Conservation (phyloP, 768 basidiomycete genomes). For the Plicaturopsis crispa region DNA sequence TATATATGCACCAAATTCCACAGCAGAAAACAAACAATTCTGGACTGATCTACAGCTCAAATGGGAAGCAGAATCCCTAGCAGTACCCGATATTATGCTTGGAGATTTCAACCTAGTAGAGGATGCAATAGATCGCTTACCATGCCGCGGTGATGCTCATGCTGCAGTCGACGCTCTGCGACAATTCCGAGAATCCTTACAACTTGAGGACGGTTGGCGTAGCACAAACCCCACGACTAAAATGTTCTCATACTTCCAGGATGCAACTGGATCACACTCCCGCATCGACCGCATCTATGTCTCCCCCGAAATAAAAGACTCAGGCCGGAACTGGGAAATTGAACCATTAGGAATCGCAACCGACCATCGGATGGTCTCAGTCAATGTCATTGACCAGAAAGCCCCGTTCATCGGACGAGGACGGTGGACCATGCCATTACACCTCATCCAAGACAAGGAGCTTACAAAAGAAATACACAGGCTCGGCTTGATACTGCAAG, state of each 20-base stretch:
- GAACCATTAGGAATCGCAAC: neutral
- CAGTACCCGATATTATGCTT: slow-evolving; percentile 10
- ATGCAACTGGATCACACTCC: neutral
- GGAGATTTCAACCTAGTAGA: slow-evolving; percentile 21
- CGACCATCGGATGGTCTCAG: slow-evolving; percentile 5
- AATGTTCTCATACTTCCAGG: slow-evolving; percentile 2
- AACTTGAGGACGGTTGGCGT: slow-evolving; percentile 7
- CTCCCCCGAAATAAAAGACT: neutral
- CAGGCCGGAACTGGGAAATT: slow-evolving; percentile 7
- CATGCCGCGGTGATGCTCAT: slow-evolving; percentile 1
- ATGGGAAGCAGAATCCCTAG: neutral
- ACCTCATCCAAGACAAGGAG: slow-evolving; percentile 4
- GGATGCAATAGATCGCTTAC: slow-evolving; percentile 12
- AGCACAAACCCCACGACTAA: slow-evolving; percentile 1
- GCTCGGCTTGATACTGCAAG: neutral
- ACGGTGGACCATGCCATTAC: slow-evolving; percentile 4
- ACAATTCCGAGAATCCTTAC: neutral
- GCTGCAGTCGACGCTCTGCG: neutral
- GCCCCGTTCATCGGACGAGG: slow-evolving; percentile 9
- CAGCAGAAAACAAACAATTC: slow-evolving; percentile 2
- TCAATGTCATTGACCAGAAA: slow-evolving; percentile 1
- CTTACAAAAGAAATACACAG: neutral
- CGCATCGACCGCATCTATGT: slow-evolving; percentile 4
- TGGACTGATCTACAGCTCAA: slow-evolving; percentile 7
- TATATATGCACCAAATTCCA: slow-evolving; percentile 14